phyloP scores from a whole-genome alignment of 495 filamentous ascomycete genomes.

The Aspergillus conjunctus region DNA sequence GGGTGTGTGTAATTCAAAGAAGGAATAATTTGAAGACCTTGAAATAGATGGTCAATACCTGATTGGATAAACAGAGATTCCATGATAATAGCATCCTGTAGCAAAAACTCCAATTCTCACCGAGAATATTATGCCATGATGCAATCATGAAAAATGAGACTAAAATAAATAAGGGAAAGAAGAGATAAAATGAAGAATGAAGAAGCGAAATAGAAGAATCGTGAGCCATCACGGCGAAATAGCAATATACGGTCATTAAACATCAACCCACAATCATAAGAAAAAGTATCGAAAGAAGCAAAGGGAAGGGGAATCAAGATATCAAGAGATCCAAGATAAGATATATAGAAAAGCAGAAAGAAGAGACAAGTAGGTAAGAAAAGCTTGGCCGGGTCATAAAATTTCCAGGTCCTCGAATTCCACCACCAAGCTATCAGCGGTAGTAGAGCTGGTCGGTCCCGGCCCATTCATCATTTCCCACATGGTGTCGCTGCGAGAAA shows the following conservation, averaged over 20 bases:
- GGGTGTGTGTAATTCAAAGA: not conserved
- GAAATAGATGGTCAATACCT: too few species aligned
- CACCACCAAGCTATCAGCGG: slow-evolving; percentile 50
- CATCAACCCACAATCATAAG: too few species aligned
- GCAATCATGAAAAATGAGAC: not conserved
- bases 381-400: slow-evolving; percentile 35
- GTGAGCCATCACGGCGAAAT: too few species aligned
- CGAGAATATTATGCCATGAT: not conserved
- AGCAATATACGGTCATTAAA: too few species aligned
- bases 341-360: slow-evolving; percentile 1
- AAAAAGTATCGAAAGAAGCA: too few species aligned
- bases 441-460: slow-evolving; percentile 26
- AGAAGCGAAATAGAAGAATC: not conserved
- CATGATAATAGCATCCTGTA: not conserved
- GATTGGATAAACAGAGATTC: not conserved
- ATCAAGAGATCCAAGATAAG: not conserved
- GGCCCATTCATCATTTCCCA: slow-evolving; percentile 51
- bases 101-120: not conserved
- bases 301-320: not conserved
- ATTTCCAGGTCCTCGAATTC: slow-evolving; percentile 63
- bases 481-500: slow-evolving; percentile 38
- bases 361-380: too few species aligned
- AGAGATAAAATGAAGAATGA: not conserved
- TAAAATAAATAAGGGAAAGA: not conserved
- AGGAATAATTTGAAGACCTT: not conserved